Conservation (phyloP, 2,329 filamentous ascomycete species). For the Cytospora mali region DNA sequence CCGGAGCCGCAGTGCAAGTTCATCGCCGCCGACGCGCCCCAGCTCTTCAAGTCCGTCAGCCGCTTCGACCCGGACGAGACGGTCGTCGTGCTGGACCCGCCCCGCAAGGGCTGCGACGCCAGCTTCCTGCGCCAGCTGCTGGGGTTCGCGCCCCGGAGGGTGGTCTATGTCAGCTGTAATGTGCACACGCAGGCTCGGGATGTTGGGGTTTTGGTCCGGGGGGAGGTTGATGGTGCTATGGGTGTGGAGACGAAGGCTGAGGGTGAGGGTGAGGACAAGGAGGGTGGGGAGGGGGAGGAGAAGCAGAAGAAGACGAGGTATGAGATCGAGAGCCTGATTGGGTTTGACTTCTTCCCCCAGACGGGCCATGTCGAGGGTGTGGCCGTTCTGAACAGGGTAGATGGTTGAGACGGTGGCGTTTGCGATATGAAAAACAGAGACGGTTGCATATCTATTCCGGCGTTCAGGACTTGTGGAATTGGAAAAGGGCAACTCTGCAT, state of each 20-base stretch:
- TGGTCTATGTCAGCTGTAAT: constrained; percentile 96
- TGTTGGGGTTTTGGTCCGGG: constrained; percentile 82
- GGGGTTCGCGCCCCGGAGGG: constrained; percentile 72
- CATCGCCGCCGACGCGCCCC: constrained; percentile 82
- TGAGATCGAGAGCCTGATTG: constrained; percentile 84
- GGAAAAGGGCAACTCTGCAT: too few relatives aligned
- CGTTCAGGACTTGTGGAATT: neutral
- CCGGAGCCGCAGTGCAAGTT: constrained; percentile 71
- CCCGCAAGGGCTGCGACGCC: constrained; percentile 89
- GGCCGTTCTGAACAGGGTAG: constrained; percentile 63
- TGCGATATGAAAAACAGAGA: neutral
- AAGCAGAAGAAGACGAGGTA: constrained; percentile 57
- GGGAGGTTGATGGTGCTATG: constrained; percentile 46
- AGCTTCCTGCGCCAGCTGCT: constrained; percentile 82
- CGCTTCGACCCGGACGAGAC: constrained; percentile 76
- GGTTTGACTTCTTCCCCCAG: constrained; percentile 98
- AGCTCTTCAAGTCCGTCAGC: constrained; percentile 75
- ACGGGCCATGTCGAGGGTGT: constrained; percentile 72
- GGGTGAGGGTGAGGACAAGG: constrained; percentile 33
- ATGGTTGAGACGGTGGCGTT: constrained; percentile 31
- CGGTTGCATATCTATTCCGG: neutral
- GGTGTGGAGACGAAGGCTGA: constrained; percentile 29
- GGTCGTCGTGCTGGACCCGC: constrained; percentile 94
- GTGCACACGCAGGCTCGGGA: constrained; percentile 97
- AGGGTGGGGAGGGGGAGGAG: constrained; percentile 32